phyloP scores from a whole-genome alignment of 345 rosid genomes.

The Noccaea bulbosa region DNA sequence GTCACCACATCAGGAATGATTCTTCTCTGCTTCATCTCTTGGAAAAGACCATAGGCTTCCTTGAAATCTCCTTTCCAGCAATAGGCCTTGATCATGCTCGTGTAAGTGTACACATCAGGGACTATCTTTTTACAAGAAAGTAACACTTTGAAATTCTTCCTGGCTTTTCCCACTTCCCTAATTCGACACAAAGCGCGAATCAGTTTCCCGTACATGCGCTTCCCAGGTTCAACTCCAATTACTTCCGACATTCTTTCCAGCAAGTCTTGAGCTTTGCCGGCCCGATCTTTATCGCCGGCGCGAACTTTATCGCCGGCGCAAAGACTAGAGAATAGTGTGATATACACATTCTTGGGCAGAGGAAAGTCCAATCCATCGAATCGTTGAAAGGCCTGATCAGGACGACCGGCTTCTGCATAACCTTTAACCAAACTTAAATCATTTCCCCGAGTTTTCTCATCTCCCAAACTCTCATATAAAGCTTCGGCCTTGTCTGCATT shows the following conservation, averaged over 20 bases:
- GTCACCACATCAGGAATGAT: conserved; percentile 61
- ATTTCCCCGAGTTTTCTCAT: conserved; percentile 45
- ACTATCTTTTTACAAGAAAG: conserved; percentile 32
- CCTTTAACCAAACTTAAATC: conserved; percentile 59
- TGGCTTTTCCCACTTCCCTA: conserved; percentile 52
- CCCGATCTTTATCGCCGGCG: conserved; percentile 28
- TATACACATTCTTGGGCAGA: conserved; percentile 52
- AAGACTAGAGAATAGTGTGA: conserved; percentile 53
- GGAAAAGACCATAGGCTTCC: conserved; percentile 51
- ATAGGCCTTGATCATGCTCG: conserved; percentile 60
- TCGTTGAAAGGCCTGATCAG: conserved; percentile 53
- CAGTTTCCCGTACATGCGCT: conserved; percentile 53
- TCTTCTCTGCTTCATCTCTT: conserved; percentile 59
- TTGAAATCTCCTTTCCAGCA: conserved; percentile 47
- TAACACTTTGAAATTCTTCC: background rate
- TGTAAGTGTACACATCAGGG: conserved; percentile 61
- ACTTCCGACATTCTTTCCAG: conserved; percentile 48
- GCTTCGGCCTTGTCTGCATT: conserved; percentile 62
- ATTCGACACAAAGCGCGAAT: conserved; percentile 57
- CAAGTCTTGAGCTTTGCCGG: conserved; percentile 47
- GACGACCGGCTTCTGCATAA: conserved; percentile 52
- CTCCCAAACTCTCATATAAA: conserved; percentile 50
- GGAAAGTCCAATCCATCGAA: conserved; percentile 49
- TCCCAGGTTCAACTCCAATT: conserved; percentile 49
- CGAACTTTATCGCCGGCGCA: conserved; percentile 34